Evolutionary conservation across 441 rosid species (phyloP), one percentile per base, ranked within the genome.

Genomic region (Adansonia madagascariensis): DNA sequence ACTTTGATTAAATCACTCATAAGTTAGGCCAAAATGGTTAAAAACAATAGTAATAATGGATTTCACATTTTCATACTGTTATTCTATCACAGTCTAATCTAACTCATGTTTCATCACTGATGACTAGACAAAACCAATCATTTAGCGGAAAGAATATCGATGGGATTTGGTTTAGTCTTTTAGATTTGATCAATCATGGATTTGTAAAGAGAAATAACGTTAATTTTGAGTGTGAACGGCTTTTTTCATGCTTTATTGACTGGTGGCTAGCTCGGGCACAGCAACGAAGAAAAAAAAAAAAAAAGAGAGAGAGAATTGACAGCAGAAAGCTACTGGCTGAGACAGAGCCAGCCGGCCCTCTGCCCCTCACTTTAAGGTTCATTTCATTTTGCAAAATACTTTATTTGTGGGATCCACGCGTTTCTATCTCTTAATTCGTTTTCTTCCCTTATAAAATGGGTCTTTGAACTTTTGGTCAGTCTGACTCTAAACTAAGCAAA

Each of bases 331-430:
- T 35, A 35, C 60, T 17, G 60, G 7, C 22, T 0, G 3, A 55
- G 10, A 53, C 20, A 1, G 1, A 57, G 27, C 27, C 24, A 22
- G 59, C 1, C 39, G 1, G 39, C 39, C 39, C 39, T 35, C 39
- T 35, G 39, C 4, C 41, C 43, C 46, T 27, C 46, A 71, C 8
- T 50, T 53, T 31, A 24, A 15, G n/a, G 14, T 35, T 2, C 2
- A 17, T 47, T 56, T 31, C 1, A 18, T 73, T 57, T 11, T 2
- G 7, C n/a, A 20, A 17, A n/a, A 71, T 53, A 4, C 6, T 49
- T 35, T 18, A 43, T 8, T 3, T 39, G 66, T 73, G 71, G 78
- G 78, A 62, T 75, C 78, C 78, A 75, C 78, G 27, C 78, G 78
- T 63, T 49, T 75, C 62, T 44, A 63, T 63, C 50, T 52, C 20